Conservation (phyloP, 768 basidiomycete species). For the Termitomyces sp. region DNA sequence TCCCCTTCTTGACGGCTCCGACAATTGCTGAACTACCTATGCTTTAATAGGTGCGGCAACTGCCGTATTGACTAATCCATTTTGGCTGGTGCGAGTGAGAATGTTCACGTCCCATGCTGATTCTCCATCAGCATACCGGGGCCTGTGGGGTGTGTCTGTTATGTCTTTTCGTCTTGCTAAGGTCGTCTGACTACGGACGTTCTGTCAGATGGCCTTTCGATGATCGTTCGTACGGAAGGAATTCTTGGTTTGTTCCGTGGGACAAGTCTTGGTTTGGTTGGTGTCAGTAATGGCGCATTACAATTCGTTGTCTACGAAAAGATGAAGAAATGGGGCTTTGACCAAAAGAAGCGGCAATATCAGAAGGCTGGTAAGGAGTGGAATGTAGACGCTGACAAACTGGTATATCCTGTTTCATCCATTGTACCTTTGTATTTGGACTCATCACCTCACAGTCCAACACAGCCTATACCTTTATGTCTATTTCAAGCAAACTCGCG, state of each 20-base stretch:
- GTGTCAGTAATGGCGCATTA: constrained; percentile 90
- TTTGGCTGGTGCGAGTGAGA: constrained; percentile 96
- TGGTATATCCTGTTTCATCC: constrained; percentile 48
- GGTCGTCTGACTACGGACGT: neutral
- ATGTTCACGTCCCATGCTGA: constrained; percentile 82
- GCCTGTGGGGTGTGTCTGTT: constrained; percentile 61
- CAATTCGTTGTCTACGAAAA: constrained; percentile 97
- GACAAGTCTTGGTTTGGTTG: constrained; percentile 81
- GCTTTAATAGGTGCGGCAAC: constrained; percentile 74
- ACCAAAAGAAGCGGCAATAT: constrained; percentile 63
- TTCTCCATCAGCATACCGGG: constrained; percentile 70
- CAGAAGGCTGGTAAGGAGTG: constrained; percentile 58
- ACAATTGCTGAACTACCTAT: constrained; percentile 11
- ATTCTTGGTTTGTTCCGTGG: constrained; percentile 79
- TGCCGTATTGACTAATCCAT: constrained; percentile 91
- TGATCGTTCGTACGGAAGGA: constrained; percentile 72
- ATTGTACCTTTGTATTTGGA: neutral
- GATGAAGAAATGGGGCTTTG: constrained; percentile 88
- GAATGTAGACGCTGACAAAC: constrained; percentile 73
- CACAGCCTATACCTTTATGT: constrained; percentile 86
- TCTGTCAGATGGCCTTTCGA: constrained; percentile 54
- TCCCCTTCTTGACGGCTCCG: constrained; percentile 12
- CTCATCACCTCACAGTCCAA: constrained; percentile 59
- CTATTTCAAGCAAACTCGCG: constrained; percentile 81
- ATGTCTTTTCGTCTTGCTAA: neutral